These are phyloP conservation scores for Biscogniauxia sp. DNA, from an alignment of 2,329 filamentous ascomycete genomes.

Conservation along the genomic window DNA sequence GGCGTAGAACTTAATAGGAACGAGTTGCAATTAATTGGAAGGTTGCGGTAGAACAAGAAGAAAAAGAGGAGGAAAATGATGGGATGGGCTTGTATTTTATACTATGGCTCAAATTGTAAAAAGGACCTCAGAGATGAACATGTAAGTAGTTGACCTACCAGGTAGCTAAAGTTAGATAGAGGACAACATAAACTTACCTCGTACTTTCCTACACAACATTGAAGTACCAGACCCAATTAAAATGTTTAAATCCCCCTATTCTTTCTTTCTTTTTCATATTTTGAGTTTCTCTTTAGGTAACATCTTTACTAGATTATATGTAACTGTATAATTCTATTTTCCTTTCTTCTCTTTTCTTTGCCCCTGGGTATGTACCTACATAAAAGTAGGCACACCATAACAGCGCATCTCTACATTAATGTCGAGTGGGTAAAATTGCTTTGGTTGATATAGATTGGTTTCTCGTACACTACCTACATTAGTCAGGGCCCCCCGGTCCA, in stretches of 20 bases:
- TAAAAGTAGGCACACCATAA: neutral
- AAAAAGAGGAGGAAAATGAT: neutral
- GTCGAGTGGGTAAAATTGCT: neutral
- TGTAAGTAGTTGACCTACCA: neutral
- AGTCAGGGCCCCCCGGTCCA: neutral
- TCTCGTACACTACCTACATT: neutral
- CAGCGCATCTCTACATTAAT: neutral
- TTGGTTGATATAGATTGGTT: neutral
- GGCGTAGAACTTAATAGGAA: neutral
- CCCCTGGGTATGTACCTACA: too few relatives aligned
- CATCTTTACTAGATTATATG: too few relatives aligned
- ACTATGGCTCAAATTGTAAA: neutral
- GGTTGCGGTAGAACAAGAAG: neutral
- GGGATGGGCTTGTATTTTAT: neutral
- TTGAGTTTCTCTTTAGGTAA: too few relatives aligned
- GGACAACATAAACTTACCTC: too few relatives aligned
- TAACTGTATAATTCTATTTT: too few relatives aligned
- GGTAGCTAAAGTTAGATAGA: too few relatives aligned
- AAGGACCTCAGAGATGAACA: neutral
- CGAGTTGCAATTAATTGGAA: neutral
- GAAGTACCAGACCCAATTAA: too few relatives aligned
- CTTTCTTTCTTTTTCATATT: too few relatives aligned
- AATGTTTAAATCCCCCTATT: too few relatives aligned
- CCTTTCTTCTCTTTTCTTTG: too few relatives aligned
- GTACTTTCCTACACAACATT: too few relatives aligned